Base-by-base conservation (phyloP, 805 yeast species). In the Kluyveromyces nonfermentans region DNA sequence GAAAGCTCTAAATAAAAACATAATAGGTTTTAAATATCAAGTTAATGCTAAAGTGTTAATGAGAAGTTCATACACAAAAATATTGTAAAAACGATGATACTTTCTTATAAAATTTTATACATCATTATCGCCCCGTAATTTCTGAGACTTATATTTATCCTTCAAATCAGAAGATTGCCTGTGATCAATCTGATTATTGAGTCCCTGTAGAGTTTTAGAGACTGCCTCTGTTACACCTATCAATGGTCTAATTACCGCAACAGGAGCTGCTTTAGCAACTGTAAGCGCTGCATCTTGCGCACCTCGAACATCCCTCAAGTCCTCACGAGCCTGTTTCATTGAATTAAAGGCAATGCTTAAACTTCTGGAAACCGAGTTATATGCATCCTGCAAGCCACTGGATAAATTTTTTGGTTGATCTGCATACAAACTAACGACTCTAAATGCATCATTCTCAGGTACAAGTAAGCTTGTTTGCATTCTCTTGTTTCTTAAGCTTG, bases 141-240 rank as follows among this genome's bases (percentile, higher is more conserved):
- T 41, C 17, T 43, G 40, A 15, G 61, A 56, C 38, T 77, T 77
- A 56, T 85, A 85, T 61, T 84, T 84, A 49, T 85, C 94, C 43
- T 74, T 73, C 4, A 80, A 69, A 46, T 76, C 78, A 34, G 65
- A 59, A 42, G 75, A 70, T 48, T 80, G 77, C 18, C 70, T 70
- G 1, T 88, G 82, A 57, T 86, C 90, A 30, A 89, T 64, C 48
- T 82, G 83, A 57, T 87, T 88, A 34, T 87, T 79, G 7, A 89
- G 71, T 1, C 97, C 97, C 66, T 86, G 73, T 41, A 89, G 68
- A 0, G 95, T 74, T 55, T 80, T 84, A 5, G 90, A 82, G 6
- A 89, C 71, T 0, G 95, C 95, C 59, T 87, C 96, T 0, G 96
- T 84, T 0, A 95, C 87, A 1, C 97, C 97, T 53, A 89, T 87